These are phyloP conservation scores for Agastache rugosa DNA, from an alignment of 257 asterid species.

Conservation along the genomic window DNA sequence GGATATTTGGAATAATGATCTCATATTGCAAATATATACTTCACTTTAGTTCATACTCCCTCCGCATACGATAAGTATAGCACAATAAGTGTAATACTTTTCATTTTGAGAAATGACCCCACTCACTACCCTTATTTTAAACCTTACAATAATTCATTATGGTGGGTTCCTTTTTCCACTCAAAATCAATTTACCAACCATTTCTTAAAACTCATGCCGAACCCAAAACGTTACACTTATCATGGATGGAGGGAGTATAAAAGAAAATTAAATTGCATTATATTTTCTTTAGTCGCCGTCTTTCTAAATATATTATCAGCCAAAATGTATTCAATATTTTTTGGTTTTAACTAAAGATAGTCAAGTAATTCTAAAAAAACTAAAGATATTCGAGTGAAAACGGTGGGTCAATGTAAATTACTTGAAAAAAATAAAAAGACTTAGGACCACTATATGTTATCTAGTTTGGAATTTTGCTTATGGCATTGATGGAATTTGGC, in stretches of 20 bases:
- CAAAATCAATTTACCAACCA: too few species aligned
- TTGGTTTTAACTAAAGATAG: not conserved
- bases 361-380: not conserved
- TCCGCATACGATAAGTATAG: too few species aligned
- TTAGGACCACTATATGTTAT: conserved; percentile 32
- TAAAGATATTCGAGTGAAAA: not conserved
- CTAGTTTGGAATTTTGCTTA: conserved; percentile 25
- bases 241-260: too few species aligned
- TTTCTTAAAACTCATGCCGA: too few species aligned
- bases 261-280: not conserved
- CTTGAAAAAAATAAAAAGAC: not conserved
- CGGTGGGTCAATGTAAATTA: not conserved
- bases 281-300: too few species aligned
- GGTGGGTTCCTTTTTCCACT: too few species aligned
- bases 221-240: too few species aligned
- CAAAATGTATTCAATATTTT: not conserved
- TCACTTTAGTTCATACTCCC: not conserved
- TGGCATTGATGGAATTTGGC: conserved; percentile 22
- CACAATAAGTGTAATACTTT: too few species aligned
- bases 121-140: too few species aligned
- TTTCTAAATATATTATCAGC: not conserved
- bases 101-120: too few species aligned
- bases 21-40: not conserved
- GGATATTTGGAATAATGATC: too few species aligned
- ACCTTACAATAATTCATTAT: too few species aligned